Evolutionary conservation across 2,329 filamentous ascomycete genomes (phyloP).

Genomic region (Colletotrichum eleusines): DNA sequence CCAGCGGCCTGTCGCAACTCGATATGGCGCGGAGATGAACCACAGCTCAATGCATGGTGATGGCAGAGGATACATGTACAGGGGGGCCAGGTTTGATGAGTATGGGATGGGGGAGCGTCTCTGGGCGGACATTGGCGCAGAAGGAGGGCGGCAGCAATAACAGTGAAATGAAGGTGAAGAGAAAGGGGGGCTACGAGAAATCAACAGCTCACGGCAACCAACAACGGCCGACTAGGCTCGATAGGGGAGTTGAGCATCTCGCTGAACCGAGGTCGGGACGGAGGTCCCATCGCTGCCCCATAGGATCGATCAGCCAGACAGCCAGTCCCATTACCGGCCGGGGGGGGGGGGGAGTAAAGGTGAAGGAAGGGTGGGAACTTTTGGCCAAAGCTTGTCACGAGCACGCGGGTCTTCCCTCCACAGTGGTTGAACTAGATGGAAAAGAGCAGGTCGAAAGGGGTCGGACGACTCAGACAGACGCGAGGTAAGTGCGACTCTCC

Average conservation of each 20-base stretch:
- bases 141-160: constrained; percentile 3
- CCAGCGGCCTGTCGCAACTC: constrained; percentile 24
- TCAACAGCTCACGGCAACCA: background rate
- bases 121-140: constrained; percentile 1
- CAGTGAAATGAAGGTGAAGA: too few species aligned
- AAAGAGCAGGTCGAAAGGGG: constrained; percentile 36
- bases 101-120: background rate
- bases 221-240: constrained; percentile 8
- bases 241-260: background rate
- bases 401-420: constrained; percentile 14
- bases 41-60: constrained; percentile 18
- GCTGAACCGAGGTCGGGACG: background rate
- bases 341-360: background rate
- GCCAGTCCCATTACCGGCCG: constrained; percentile 18
- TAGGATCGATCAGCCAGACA: background rate
- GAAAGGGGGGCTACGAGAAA: background rate
- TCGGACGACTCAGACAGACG: background rate
- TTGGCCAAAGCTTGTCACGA: constrained; percentile 26
- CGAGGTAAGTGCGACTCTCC: constrained; percentile 10
- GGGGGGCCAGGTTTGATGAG: constrained; percentile 16
- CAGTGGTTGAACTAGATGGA: constrained; percentile 26
- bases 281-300: background rate
- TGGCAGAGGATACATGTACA: background rate
- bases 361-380: constrained; percentile 21
- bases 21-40: background rate